These are phyloP conservation scores for Wickerhamiella shivajii DNA, from an alignment of 805 yeast species.

Conservation along the genomic window DNA sequence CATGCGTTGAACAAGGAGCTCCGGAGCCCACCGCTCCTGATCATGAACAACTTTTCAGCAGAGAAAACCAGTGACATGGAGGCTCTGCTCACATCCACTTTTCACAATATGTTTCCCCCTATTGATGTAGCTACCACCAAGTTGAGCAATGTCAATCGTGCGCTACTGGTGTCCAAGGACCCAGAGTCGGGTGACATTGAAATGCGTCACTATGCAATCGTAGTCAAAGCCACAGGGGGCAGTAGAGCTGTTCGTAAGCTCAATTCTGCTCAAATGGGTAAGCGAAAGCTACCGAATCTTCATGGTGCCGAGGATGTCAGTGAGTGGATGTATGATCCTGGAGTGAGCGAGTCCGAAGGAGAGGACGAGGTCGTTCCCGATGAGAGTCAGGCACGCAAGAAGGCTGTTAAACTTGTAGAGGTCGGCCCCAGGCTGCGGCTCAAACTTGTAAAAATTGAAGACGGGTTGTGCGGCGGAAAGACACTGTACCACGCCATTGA, in stretches of 20 bases:
- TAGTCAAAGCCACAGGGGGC: slow-evolving; percentile 62
- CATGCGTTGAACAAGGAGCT: slow-evolving; percentile 50
- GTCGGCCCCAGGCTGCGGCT: slow-evolving; percentile 81
- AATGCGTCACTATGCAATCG: slow-evolving; percentile 78
- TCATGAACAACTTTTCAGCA: slow-evolving; percentile 73
- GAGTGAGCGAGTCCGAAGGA: slow-evolving; percentile 82
- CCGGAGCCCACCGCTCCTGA: slow-evolving; percentile 70
- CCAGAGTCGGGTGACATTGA: slow-evolving; percentile 60
- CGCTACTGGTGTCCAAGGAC: slow-evolving; percentile 65
- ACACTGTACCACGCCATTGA: slow-evolving; percentile 68
- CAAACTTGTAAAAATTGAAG: slow-evolving; percentile 73
- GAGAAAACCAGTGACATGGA: slow-evolving; percentile 57
- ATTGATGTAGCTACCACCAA: slow-evolving; percentile 73
- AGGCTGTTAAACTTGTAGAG: slow-evolving; percentile 85
- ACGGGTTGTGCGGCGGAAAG: slow-evolving; percentile 79
- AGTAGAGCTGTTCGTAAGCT: slow-evolving; percentile 59
- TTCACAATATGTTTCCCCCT: slow-evolving; percentile 93
- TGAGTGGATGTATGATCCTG: slow-evolving; percentile 68
- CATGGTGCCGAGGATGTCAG: slow-evolving; percentile 57
- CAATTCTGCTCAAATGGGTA: slow-evolving; percentile 44
- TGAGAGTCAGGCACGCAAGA: slow-evolving; percentile 31
- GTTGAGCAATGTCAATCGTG: slow-evolving; percentile 65
- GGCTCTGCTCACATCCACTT: slow-evolving; percentile 70
- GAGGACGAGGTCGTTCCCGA: slow-evolving; percentile 63
- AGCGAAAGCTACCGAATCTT: slow-evolving; percentile 58